A percentile compares a stretch with the other conserved stretches of the same genome.
Evolutionary conservation across 2,329 filamentous ascomycete species (phyloP).

Genomic region (Xylariaceae sp.): DNA sequence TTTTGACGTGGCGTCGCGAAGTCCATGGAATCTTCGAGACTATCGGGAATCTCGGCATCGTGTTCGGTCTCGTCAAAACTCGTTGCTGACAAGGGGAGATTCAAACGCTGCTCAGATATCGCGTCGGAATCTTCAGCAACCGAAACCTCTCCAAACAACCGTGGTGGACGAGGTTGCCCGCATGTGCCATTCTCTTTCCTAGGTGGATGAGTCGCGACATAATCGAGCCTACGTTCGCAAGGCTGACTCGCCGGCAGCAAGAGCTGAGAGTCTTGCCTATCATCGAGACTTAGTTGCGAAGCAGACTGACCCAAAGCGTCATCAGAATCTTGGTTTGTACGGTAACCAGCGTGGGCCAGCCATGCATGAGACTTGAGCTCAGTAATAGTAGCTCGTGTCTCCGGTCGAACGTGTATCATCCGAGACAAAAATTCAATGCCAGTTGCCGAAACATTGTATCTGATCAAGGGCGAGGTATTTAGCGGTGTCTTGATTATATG

Average conservation of each 20-base stretch:
- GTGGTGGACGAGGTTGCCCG: conserved; percentile 42
- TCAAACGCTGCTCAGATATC: conserved; percentile 44
- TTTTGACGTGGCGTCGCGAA: conserved; percentile 33
- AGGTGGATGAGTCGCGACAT: conserved; percentile 45
- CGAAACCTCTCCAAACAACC: conserved; percentile 54
- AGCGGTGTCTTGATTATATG: conserved; percentile 78
- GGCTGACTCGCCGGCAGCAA: conserved; percentile 26
- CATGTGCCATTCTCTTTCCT: conserved; percentile 76
- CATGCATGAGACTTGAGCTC: conserved; percentile 69
- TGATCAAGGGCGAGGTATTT: conserved; percentile 59
- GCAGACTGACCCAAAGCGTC: conserved; percentile 54
- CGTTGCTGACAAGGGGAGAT: conserved; percentile 38
- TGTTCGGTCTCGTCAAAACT: conserved; percentile 34
- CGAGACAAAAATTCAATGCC: conserved; percentile 68
- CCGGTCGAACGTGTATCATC: conserved; percentile 81
- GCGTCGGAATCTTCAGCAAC: conserved; percentile 50
- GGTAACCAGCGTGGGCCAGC: conserved; percentile 53
- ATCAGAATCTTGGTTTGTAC: conserved; percentile 58
- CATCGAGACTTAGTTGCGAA: conserved; percentile 59
- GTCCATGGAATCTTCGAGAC: conserved; percentile 43
- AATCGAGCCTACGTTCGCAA: conserved; percentile 28
- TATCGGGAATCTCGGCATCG: conserved; percentile 40
- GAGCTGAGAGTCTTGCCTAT: conserved; percentile 34
- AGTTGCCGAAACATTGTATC: conserved; percentile 53
- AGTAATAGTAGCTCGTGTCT: conserved; percentile 66